Evolutionary conservation across 495 filamentous ascomycete species (phyloP), one percentile per base, ranked within the genome.

Genomic region (Glonium stellatum): DNA sequence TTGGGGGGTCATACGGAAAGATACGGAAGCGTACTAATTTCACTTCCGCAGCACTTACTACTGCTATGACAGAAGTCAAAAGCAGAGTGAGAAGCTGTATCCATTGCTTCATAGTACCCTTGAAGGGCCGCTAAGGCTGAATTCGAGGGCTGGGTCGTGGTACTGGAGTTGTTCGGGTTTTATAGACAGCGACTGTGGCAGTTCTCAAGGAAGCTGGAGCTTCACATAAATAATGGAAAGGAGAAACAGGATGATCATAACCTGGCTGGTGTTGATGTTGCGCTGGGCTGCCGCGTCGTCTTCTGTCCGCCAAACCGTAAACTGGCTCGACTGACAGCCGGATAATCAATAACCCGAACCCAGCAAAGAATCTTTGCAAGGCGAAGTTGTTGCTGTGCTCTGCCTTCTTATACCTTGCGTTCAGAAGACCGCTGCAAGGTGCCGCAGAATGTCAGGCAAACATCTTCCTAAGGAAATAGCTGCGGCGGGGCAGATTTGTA

Each of bases 1-100:
- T 31, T 9, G 35, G 0, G 9, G 54, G 8, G 9, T 55, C 25
- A 6, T n/a, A 18, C 23, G 19, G 5, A 22, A 10, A 5, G 22
- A 15, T 19, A 8, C 10, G 34, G 31, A 50, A 5, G 25, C 59
- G 22, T 65, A 71, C 69, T 13, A 71, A 23, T 21, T 58, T 59
- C 37, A 71, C 35, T 34, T 71, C 69, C 23, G 61, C 62, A 50
- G 66, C 69, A 22, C 50, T 15, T 4, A 65, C 68, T 10, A 56
- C 46, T 39, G 48, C 55, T 50, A 69, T 55, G 22, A 41, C 42
- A 10, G 60, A 53, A 55, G 63, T 25, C 35, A 70, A 63, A 34
- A 71, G 55, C 51, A 60, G 31, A 54, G 50, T 49, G 13, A 39
- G 48, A 11, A 54, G 58, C 54, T 55, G 67, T 49, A 51, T 52